A percentile compares a stretch with the other conserved stretches of the same genome.
Evolutionary conservation across 192 early-diverging fungal species (phyloP).

Genomic region (Martensiomyces pterosporus): DNA sequence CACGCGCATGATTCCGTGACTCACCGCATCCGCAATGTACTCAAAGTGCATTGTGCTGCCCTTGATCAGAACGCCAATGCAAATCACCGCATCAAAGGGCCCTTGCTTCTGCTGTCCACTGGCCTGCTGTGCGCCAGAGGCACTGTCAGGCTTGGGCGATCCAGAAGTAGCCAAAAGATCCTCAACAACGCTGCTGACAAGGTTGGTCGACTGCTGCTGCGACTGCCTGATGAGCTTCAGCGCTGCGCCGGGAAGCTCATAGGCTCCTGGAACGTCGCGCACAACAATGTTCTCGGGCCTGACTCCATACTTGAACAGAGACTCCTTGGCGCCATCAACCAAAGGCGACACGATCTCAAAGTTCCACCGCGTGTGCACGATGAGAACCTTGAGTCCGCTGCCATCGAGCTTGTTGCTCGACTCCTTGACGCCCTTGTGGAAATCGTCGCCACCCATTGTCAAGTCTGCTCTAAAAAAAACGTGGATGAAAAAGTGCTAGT

Average conservation of each 20-base stretch:
- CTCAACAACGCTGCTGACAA: slow-evolving; percentile 53
- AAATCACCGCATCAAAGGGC: slow-evolving; percentile 86
- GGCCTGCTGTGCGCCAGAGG: background rate
- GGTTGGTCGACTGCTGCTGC: slow-evolving; percentile 54
- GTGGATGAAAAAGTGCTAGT: too few relatives aligned
- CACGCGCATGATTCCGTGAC: slow-evolving; percentile 94
- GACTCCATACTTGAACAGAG: slow-evolving; percentile 70
- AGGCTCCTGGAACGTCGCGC: slow-evolving; percentile 83
- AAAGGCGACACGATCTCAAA: slow-evolving; percentile 75
- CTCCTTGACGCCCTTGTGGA: slow-evolving; percentile 71
- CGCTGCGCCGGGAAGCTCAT: slow-evolving; percentile 91
- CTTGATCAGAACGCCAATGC: slow-evolving; percentile 98
- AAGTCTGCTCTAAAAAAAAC: background rate
- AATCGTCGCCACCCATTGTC: slow-evolving; percentile 51
- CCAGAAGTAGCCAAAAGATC: slow-evolving; percentile 49
- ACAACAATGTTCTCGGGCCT: slow-evolving; percentile 67
- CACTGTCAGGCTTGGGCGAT: background rate
- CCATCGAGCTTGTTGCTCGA: slow-evolving; percentile 58
- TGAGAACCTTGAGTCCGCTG: slow-evolving; percentile 61
- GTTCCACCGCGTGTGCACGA: slow-evolving; percentile 97
- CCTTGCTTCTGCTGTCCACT: slow-evolving; percentile 29
- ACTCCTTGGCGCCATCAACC: slow-evolving; percentile 64
- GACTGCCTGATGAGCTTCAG: slow-evolving; percentile 69
- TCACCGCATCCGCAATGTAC: slow-evolving; percentile 95
- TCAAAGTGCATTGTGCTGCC: slow-evolving; percentile 99